Conservation (phyloP, 768 basidiomycete genomes). For the Kwoniella pini region DNA sequence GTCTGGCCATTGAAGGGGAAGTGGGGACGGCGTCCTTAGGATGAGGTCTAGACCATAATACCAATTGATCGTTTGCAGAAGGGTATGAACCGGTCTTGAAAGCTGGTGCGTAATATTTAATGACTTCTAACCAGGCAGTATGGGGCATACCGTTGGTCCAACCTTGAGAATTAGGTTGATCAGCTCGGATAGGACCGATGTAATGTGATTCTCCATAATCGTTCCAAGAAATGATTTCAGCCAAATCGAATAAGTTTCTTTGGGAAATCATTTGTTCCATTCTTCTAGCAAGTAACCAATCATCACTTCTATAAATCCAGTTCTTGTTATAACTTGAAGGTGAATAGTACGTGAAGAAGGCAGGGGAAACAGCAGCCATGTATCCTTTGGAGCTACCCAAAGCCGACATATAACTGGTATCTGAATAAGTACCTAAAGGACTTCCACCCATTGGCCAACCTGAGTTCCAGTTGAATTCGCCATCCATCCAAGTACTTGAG, state of each 20-base stretch:
- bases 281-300: constrained; percentile 53
- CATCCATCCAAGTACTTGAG: constrained; percentile 56
- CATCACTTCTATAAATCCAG: constrained; percentile 55
- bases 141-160: constrained; percentile 52
- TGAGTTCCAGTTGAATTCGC: constrained; percentile 64
- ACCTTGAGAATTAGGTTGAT: constrained; percentile 48
- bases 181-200: constrained; percentile 45
- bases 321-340: constrained; percentile 53
- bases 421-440: constrained; percentile 55
- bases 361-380: constrained; percentile 52
- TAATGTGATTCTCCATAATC: constrained; percentile 54
- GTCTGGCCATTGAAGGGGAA: constrained; percentile 33
- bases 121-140: constrained; percentile 38
- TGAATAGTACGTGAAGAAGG: constrained; percentile 56
- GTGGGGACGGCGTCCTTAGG: constrained; percentile 41
- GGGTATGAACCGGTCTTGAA: constrained; percentile 54
- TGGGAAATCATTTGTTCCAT: constrained; percentile 53
- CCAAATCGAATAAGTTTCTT: constrained; percentile 50
- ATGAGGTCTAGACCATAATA: constrained; percentile 52
- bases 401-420: constrained; percentile 36
- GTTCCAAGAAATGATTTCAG: constrained; percentile 56
- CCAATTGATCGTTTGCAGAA: constrained; percentile 39
- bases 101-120: constrained; percentile 46
- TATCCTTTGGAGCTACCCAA: constrained; percentile 47
- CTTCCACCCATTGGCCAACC: constrained; percentile 66